Percentiles rank a stretch among this genome's conserved stretches.
phyloP scores from a whole-genome alignment of 805 yeast species.

The Zygosaccharomyces kombuchaensis region DNA sequence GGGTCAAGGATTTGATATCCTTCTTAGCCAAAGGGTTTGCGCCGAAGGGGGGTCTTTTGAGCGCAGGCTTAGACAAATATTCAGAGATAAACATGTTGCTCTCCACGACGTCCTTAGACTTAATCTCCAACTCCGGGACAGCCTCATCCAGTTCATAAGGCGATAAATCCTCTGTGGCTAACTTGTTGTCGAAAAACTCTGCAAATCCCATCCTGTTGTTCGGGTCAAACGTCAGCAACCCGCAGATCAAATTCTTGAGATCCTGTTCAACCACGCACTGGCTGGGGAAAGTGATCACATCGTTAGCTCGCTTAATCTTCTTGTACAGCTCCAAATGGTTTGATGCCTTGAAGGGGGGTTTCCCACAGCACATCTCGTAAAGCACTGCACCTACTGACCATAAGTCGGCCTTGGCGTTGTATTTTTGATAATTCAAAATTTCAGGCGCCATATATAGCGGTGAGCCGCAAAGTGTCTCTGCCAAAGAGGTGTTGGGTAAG shows the following conservation, averaged over 20 bases:
- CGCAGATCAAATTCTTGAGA: slow-evolving; percentile 65
- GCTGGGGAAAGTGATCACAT: slow-evolving; percentile 71
- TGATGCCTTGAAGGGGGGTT: slow-evolving; percentile 90
- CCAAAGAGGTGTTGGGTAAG: slow-evolving; percentile 87
- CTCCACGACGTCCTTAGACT: slow-evolving; percentile 63
- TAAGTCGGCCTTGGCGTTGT: slow-evolving; percentile 93
- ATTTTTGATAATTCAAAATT: slow-evolving; percentile 87
- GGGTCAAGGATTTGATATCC: slow-evolving; percentile 12
- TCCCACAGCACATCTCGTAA: slow-evolving; percentile 94
- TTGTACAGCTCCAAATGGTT: slow-evolving; percentile 87
- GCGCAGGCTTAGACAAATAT: slow-evolving; percentile 45
- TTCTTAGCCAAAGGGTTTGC: slow-evolving; percentile 16
- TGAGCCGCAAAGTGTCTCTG: slow-evolving; percentile 96
- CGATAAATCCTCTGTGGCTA: slow-evolving; percentile 52
- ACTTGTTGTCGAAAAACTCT: slow-evolving; percentile 76
- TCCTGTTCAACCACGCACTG: slow-evolving; percentile 59
- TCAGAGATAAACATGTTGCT: slow-evolving; percentile 76
- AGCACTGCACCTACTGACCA: slow-evolving; percentile 98
- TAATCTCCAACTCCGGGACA: slow-evolving; percentile 55
- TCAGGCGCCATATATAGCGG: slow-evolving; percentile 99
- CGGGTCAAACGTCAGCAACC: slow-evolving; percentile 77
- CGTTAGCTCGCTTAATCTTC: slow-evolving; percentile 78
- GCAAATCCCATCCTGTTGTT: slow-evolving; percentile 81
- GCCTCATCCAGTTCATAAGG: slow-evolving; percentile 33
- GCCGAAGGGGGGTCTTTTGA: slow-evolving; percentile 10